These are phyloP conservation scores for Trichoderma virens DNA, from an alignment of 495 filamentous ascomycete species.

Conservation along the genomic window DNA sequence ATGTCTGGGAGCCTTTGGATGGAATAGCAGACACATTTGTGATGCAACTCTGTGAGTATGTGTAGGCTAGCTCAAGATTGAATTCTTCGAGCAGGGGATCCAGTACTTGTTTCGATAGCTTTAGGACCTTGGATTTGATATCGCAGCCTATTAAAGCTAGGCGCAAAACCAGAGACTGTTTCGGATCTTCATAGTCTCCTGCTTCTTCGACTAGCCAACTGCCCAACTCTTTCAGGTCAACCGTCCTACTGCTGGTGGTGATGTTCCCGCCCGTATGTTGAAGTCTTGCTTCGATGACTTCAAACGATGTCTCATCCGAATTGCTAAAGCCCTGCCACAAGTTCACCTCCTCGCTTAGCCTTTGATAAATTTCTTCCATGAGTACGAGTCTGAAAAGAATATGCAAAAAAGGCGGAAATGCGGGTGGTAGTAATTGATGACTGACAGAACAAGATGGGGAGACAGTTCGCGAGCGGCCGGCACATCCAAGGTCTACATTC, in stretches of 20 bases:
- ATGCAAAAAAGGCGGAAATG: neutral
- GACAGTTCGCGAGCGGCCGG: neutral
- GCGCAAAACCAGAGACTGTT: neutral
- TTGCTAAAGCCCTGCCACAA: neutral
- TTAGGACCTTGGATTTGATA: neutral
- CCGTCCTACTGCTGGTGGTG: neutral
- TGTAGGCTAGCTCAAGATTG: neutral
- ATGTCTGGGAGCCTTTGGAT: neutral
- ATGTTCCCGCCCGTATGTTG: neutral
- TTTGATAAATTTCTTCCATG: slow-evolving; percentile 9
- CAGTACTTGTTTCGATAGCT: neutral
- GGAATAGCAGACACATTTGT: neutral
- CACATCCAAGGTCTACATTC: neutral
- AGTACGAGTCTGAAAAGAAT: neutral
- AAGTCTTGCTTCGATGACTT: neutral
- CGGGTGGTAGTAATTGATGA: neutral
- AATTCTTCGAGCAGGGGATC: neutral
- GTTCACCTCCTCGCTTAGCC: neutral
- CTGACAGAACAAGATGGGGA: neutral
- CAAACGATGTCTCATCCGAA: neutral
- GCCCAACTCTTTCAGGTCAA: neutral
- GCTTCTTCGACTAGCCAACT: neutral
- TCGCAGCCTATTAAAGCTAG: neutral
- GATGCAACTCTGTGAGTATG: slow-evolving; percentile 2
- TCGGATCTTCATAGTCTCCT: neutral